These are phyloP conservation scores for Coemansia sp. DNA, from an alignment of 192 early-diverging fungal species.

Conservation along the genomic window DNA sequence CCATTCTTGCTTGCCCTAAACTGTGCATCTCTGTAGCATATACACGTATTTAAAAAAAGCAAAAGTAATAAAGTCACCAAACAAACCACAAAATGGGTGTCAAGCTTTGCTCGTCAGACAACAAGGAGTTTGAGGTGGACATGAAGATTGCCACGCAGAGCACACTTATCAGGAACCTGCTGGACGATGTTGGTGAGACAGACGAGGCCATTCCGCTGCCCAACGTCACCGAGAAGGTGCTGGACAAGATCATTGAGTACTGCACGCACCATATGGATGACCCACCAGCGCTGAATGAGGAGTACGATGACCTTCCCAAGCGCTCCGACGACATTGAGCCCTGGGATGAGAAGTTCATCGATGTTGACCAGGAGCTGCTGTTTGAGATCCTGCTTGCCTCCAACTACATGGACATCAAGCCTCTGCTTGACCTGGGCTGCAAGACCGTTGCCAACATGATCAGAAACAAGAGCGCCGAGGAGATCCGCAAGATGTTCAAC, in stretches of 20 bases:
- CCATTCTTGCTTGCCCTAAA: not conserved
- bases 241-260: conserved; percentile 84
- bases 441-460: conserved; percentile 99
- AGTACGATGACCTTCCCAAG: conserved; percentile 57
- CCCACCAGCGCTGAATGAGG: conserved; percentile 58
- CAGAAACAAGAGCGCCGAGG: conserved; percentile 89
- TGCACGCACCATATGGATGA: conserved; percentile 78
- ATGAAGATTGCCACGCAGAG: conserved; percentile 72
- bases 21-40: conserved; percentile 4
- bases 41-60: not conserved
- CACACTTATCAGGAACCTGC: conserved; percentile 77
- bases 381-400: conserved; percentile 85
- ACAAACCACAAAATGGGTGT: conserved; percentile 28
- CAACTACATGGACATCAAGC: conserved; percentile 96
- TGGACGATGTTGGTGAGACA: conserved; percentile 73
- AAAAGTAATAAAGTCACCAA: not conserved
- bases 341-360: conserved; percentile 80
- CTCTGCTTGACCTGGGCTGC: conserved; percentile 94
- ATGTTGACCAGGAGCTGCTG: conserved; percentile 77
- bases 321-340: conserved; percentile 75
- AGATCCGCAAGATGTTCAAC: conserved; percentile 96
- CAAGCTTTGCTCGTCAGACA: conserved; percentile 68
- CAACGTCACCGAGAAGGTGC: conserved; percentile 72
- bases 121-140: conserved; percentile 62
- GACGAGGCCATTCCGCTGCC: conserved; percentile 75